Evolutionary conservation across 2,329 filamentous ascomycete species (phyloP).

Genomic region (Ustulina deusta): DNA sequence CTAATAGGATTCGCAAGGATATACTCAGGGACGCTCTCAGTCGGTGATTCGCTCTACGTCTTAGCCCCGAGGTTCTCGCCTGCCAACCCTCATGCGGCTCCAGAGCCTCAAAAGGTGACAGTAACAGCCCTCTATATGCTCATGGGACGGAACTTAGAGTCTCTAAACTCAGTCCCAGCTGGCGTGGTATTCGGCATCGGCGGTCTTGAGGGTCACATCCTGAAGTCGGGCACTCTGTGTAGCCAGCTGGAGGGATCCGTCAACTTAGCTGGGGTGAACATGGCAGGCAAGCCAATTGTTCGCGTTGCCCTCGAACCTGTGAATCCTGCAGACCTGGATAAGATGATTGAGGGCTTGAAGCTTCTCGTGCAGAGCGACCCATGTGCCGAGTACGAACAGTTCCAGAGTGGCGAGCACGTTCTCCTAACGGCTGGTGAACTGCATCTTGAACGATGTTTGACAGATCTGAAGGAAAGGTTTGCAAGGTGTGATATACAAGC

Average conservation of each 20-base stretch:
- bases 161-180: constrained; percentile 85
- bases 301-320: constrained; percentile 94
- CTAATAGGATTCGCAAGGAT: constrained; percentile 94
- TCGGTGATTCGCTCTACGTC: constrained; percentile 92
- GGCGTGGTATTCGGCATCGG: constrained; percentile 96
- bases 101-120: constrained; percentile 83
- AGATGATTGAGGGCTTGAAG: constrained; percentile 90
- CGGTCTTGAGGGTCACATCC: constrained; percentile 90
- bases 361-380: constrained; percentile 94
- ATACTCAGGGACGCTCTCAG: constrained; percentile 88
- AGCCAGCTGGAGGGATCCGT: constrained; percentile 86
- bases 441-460: constrained; percentile 92
- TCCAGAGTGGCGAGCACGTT: constrained; percentile 93
- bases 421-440: constrained; percentile 93
- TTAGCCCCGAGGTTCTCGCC: constrained; percentile 94
- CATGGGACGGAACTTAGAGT: constrained; percentile 91
- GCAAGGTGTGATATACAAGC: constrained; percentile 95
- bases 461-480: constrained; percentile 91
- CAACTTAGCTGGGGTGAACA: constrained; percentile 87
- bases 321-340: constrained; percentile 89
- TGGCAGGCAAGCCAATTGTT: constrained; percentile 89
- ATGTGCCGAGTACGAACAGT: constrained; percentile 94
- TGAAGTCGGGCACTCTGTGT: constrained; percentile 95
- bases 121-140: constrained; percentile 92
- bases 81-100: constrained; percentile 75